Evolutionary conservation across 2,329 filamentous ascomycete species (phyloP).

Genomic region (Helminthosporium solani): DNA sequence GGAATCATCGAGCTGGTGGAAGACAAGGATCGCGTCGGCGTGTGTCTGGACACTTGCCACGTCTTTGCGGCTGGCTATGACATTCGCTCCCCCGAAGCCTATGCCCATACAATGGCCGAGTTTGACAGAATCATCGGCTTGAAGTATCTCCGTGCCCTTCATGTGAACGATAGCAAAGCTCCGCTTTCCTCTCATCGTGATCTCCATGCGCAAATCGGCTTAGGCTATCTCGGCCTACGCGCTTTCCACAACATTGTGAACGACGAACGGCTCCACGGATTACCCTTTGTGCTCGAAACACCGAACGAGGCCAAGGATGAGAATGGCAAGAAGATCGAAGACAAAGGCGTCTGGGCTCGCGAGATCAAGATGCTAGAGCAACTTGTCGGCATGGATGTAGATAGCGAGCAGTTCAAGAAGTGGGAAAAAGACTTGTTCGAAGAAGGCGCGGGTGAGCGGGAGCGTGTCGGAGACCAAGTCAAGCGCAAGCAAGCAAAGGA

Average conservation of each 20-base stretch:
- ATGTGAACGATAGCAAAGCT: slow-evolving; percentile 95
- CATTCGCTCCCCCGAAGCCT: slow-evolving; percentile 71
- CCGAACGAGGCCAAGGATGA: slow-evolving; percentile 73
- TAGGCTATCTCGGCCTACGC: slow-evolving; percentile 84
- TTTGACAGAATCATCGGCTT: slow-evolving; percentile 79
- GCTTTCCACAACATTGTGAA: slow-evolving; percentile 94
- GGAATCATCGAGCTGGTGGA: slow-evolving; percentile 79
- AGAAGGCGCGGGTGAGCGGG: slow-evolving; percentile 69
- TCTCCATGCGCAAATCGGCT: slow-evolving; percentile 93
- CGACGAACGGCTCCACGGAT: slow-evolving; percentile 67
- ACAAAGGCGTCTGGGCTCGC: slow-evolving; percentile 81
- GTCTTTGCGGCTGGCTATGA: slow-evolving; percentile 94
- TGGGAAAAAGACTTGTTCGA: slow-evolving; percentile 66
- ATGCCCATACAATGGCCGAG: slow-evolving; percentile 68
- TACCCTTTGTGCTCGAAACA: slow-evolving; percentile 96
- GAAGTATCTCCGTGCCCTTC: slow-evolving; percentile 78
- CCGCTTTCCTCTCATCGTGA: slow-evolving; percentile 80
- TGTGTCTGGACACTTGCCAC: slow-evolving; percentile 97
- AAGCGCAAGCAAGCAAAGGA: slow-evolving; percentile 57
- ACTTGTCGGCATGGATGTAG: slow-evolving; percentile 78
- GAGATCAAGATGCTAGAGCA: slow-evolving; percentile 95
- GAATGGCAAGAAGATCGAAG: slow-evolving; percentile 66
- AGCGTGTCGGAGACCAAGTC: slow-evolving; percentile 74
- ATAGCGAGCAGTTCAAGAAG: slow-evolving; percentile 68
- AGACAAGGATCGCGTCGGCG: slow-evolving; percentile 80